Base-by-base conservation (phyloP, 805 yeast species). In the Peterozyma toletana region DNA sequence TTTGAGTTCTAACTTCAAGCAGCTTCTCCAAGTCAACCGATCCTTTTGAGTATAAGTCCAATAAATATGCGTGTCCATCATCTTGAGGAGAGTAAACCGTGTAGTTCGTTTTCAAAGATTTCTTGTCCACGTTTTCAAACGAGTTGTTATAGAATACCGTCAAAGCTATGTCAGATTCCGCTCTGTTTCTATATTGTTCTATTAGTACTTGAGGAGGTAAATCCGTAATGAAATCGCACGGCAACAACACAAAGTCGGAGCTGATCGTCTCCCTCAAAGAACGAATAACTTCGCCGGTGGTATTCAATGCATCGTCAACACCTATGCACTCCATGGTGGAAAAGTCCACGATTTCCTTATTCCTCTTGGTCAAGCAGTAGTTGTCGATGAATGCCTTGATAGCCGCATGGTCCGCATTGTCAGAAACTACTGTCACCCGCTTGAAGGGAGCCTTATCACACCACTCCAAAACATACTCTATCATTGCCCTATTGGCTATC, bases 171-270 rank as follows among this genome's bases (percentile, higher is more conserved):
- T 86, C 87, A 29, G 69, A 64, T 35, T 76, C 83, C 17, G 75
- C 77, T 54, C 81, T 79, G 51, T 81, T 81, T 55, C 96, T 71
- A 60, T 82, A 90, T 41, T 83, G 85, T 56, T 91, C 96, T 38
- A 89, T 78, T 30, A 93, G 71, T 15, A 83, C 83, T 55, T 86
- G 91, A 10, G 98, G 96, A 3, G 96, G 96, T 34, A 91, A 68
- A 58, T 90, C 91, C 2, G 98, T 89, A 43, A 95, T 71, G 58
- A 93, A 86, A 61, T 95, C 99, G 66, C 97, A 91, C 7, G 98
- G 97, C 44, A 93, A 64, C 30, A 93, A 62, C n/a, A 89, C 86
- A 55, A 88, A 82, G 57, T 82, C 81, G 31, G 70, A 56, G 42
- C 58, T 50, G 30, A 65, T 55, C 43, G 63, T 58, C 47, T 64